phyloP scores from a whole-genome alignment of 2,329 filamentous ascomycete genomes.

The Trichoderma simmonsii region DNA sequence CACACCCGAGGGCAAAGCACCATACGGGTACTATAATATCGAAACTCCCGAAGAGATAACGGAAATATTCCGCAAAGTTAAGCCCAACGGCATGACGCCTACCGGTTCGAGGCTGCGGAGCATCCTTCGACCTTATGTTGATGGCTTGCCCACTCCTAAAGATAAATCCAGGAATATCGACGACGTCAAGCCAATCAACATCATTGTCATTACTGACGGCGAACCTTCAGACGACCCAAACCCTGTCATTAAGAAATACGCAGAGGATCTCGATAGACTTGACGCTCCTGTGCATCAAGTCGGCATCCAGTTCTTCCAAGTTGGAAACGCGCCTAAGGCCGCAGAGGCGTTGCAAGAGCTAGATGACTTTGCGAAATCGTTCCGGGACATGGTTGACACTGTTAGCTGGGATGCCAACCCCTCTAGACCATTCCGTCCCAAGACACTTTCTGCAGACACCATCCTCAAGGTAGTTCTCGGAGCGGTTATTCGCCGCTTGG shows the following conservation, averaged over 20 bases:
- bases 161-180: conserved; percentile 33
- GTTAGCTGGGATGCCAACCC: conserved; percentile 64
- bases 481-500: conserved; percentile 57
- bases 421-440: conserved; percentile 29
- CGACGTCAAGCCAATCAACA: conserved; percentile 72
- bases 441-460: conserved; percentile 59
- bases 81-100: conserved; percentile 65
- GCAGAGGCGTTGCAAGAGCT: conserved; percentile 63
- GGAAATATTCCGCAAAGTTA: conserved; percentile 66
- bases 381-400: conserved; percentile 91
- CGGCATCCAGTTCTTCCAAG: conserved; percentile 94
- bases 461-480: conserved; percentile 83
- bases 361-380: conserved; percentile 63
- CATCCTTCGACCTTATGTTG: conserved; percentile 72
- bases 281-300: conserved; percentile 77
- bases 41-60: conserved; percentile 55
- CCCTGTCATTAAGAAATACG: conserved; percentile 62
- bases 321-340: conserved; percentile 70
- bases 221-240: conserved; percentile 76
- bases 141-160: conserved; percentile 27
- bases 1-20: conserved; percentile 38
- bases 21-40: conserved; percentile 63
- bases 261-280: conserved; percentile 65
- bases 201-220: conserved; percentile 93
- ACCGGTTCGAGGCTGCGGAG: conserved; percentile 68